phyloP scores from a whole-genome alignment of 1,139 yeast genomes.

The Pichia cactophila region DNA sequence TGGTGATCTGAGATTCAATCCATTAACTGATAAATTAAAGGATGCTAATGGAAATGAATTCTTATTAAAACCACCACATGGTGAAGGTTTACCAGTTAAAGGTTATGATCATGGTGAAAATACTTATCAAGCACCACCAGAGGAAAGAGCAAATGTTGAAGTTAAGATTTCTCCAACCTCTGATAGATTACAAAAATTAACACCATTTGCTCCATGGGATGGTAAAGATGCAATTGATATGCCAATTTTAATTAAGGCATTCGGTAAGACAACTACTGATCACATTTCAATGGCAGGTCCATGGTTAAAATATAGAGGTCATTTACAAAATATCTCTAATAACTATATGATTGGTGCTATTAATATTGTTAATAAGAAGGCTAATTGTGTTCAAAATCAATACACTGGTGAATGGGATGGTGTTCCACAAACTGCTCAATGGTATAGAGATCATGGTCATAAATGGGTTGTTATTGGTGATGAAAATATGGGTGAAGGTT shows the following conservation, averaged over 20 bases:
- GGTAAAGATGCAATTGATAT: slow-evolving; percentile 86
- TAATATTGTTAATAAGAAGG: slow-evolving; percentile 94
- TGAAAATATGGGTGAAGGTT: slow-evolving; percentile 99
- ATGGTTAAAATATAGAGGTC: slow-evolving; percentile 99
- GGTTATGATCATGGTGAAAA: slow-evolving; percentile 95
- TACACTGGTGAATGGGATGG: slow-evolving; percentile 89
- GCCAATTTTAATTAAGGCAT: slow-evolving; percentile 94
- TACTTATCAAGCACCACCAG: slow-evolving; percentile 98
- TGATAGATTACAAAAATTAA: slow-evolving; percentile 80
- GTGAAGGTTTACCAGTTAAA: slow-evolving; percentile 85
- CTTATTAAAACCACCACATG: slow-evolving; percentile 82
- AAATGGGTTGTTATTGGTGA: slow-evolving; percentile 99
- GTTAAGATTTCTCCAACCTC: slow-evolving; percentile 83
- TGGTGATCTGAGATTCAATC: slow-evolving; percentile 98
- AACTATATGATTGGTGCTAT: slow-evolving; percentile 99
- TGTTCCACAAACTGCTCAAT: slow-evolving; percentile 94
- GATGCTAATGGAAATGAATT: slow-evolving; percentile 95
- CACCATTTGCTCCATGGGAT: slow-evolving; percentile 91
- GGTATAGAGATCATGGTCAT: slow-evolving; percentile 87
- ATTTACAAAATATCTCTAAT: slow-evolving; percentile 96
- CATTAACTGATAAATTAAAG: slow-evolving; percentile 88
- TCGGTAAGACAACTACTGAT: slow-evolving; percentile 98
- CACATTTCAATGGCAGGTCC: slow-evolving; percentile 99
- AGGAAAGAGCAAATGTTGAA: slow-evolving; percentile 65
- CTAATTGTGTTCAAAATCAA: slow-evolving; percentile 83